Evolutionary conservation across 176 grass and related monocot species (phyloP), one percentile per base, ranked within the genome.

Genomic region (Pharus latifolius): DNA sequence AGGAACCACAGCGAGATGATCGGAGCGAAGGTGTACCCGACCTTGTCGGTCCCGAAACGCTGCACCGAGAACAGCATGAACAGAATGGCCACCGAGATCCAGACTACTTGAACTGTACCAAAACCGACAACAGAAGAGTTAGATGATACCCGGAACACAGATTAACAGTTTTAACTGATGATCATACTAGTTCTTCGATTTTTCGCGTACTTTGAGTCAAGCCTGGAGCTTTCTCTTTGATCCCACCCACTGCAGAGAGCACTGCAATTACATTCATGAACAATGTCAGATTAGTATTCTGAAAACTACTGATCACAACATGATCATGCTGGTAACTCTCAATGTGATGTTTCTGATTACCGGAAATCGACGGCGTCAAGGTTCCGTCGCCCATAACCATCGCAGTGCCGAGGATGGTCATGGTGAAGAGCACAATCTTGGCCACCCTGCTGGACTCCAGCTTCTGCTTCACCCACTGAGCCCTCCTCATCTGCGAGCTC

Each of bases 11-110:
- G 37, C 5, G 78, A 75, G 65, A 96, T 91, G 56, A 82, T 48
- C 1, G 88, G 92, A 10, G 92, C 92, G 42, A 96, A 96, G 22
- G 80, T 73, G 80, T 96, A 92, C 3, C 92, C 92, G 6, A 96
- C 92, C 71, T 96, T 92, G 57, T 96, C 82, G 0, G 92, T 92
- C 10, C 92, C 92, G 5, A 89, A 92, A 13, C 85, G 69, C 60
- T 92, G 92, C 16, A 88, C 84, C 0, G 85, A 77, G 73, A 96
- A 92, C 11, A 96, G 85, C 60, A 87, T 7, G 45, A 96, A 72
- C 52, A 96, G 65, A 19, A 96, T 89, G 2, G 71, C 72, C 17
- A 92, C 81, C 0, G 88, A 92, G 73, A 92, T 84, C 73, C 30
- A 44, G 3, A 87, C 88, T 30, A 91, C 64, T 41, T 62, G 71